Evolutionary conservation across 257 asterid genomes (phyloP), one percentile per base, ranked within the genome.

Genomic region (Thymus mandschuricus): DNA sequence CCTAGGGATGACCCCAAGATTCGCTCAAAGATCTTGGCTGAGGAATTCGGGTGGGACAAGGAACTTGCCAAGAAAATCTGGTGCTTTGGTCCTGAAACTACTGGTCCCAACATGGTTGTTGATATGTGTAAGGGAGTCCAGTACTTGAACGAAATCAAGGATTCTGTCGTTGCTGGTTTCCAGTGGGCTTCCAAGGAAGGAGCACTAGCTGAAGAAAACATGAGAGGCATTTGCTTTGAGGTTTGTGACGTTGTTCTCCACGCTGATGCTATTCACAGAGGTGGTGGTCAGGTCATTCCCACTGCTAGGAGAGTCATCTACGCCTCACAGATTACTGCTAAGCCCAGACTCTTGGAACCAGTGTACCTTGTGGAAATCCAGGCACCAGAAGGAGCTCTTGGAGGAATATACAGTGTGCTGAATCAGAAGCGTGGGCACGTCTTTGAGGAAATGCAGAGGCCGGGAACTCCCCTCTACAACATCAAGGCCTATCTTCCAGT

Each of bases 111-210:
- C 62, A 84, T 85, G 89, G 89, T 85, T 2, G 88, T 84, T 8
- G 88, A 84, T 70, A 81, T 84, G 88, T 84, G 88, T 66, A 83
- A 84, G 84, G 88, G 86, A 74, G 88, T 84, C 27, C 88, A 84
- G 58, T 84, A 84, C 72, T 65, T 84, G 61, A 84, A 83, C 28
- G 88, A 81, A 81, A 83, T 81, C 34, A 83, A 83, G 82, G 86
- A 83, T 50, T 81, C 86, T 0, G 86, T 83, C 3, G 87, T 83
- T 0, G 83, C 88, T 8, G 86, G 86, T 67, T 81, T 81, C 75
- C 86, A 82, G 44, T 82, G 86, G 86, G 86, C 86, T 12, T 82
- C 86, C 0, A 82, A 82, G 86, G 86, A 82, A 65, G 84, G 84
- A 0, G 80, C 86, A 1, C 34, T 82, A 67, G 84, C 86, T 40